Base-by-base conservation (phyloP, 371 early-diverging fungal genomes). In the Mortierella sp. region DNA sequence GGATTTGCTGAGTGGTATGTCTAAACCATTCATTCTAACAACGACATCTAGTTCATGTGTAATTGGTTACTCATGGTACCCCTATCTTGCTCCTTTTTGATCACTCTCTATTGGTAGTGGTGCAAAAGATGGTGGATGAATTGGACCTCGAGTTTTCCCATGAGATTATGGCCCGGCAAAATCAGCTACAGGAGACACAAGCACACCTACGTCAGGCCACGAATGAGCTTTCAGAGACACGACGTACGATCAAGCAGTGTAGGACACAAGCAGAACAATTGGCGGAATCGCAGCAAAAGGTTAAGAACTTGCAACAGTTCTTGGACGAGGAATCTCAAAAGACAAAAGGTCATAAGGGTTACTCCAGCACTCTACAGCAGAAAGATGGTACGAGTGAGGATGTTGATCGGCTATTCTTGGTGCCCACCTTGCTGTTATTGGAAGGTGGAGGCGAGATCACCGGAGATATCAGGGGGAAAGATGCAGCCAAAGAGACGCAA, bases 41-140 rank as follows among this genome's bases (percentile, higher is more conserved):
- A n/a, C n/a, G n/a, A n/a, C n/a, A n/a, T n/a, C n/a, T n/a, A n/a
- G n/a, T n/a, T n/a, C n/a, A n/a, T n/a, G n/a, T 34, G 34, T 34
- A 34, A 34, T 4, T 7, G 34, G 4, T 10, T 34, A 34, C 34
- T 34, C 4, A 34, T n/a, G n/a, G 16, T 10, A 26, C 24, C n/a
- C 50, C 24, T 52, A 48, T 16, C 38, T 19, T 52, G 38, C 2
- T 18, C 8, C 27, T 30, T 13, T 28, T 48, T 34, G 21, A 51
- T 14, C 24, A 27, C 16, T 31, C 18, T 49, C 4, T 42, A 16
- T 23, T 4, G 14, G 43, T 19, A 88, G 89, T 84, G 61, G 90
- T 92, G 12, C 91, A 90, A 74, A 87, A 83, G 50, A 83, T 91
- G 67, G 87, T 93, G 28, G 84, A 90, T 55, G 91, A 86, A 8